These are phyloP conservation scores for Metschnikowia anglica DNA, from an alignment of 805 yeast genomes.

Conservation along the genomic window DNA sequence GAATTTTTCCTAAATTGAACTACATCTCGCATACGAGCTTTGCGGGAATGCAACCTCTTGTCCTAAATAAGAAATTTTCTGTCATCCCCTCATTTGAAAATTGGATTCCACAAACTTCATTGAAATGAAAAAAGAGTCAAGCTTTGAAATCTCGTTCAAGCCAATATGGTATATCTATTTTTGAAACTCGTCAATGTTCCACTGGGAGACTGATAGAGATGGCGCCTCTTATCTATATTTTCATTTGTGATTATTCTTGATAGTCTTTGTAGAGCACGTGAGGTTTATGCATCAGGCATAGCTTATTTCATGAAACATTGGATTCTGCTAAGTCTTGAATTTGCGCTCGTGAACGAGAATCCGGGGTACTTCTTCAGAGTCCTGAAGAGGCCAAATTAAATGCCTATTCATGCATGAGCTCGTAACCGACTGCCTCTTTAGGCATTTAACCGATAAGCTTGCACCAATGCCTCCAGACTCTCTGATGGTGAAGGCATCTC, in stretches of 20 bases:
- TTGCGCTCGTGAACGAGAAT: too few relatives aligned
- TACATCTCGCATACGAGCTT: constrained; percentile 5
- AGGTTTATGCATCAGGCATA: too few relatives aligned
- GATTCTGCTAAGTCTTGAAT: too few relatives aligned
- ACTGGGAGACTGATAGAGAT: too few relatives aligned
- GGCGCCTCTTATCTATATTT: too few relatives aligned
- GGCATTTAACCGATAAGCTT: constrained; percentile 7
- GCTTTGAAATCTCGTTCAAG: too few relatives aligned
- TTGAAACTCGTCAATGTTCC: too few relatives aligned
- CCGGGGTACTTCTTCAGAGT: constrained; percentile 11
- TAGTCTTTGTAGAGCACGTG: too few relatives aligned
- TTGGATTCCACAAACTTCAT: constrained; percentile 16
- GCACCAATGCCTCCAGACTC: not conserved
- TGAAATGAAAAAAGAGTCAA: too few relatives aligned
- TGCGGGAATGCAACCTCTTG: constrained; percentile 2
- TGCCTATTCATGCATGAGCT: constrained; percentile 1
- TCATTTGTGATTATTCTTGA: too few relatives aligned
- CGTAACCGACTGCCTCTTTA: constrained; percentile 5
- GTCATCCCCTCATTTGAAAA: constrained; percentile 3
- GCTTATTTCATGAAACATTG: too few relatives aligned
- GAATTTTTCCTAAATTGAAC: constrained; percentile 1
- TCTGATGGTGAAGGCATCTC: not conserved
- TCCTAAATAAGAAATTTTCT: constrained; percentile 5
- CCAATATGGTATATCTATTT: too few relatives aligned
- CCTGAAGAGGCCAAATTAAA: constrained; percentile 2